Evolutionary conservation across 371 early-diverging fungal genomes (phyloP).

Genomic region (Apophysomyces trapeziformis): DNA sequence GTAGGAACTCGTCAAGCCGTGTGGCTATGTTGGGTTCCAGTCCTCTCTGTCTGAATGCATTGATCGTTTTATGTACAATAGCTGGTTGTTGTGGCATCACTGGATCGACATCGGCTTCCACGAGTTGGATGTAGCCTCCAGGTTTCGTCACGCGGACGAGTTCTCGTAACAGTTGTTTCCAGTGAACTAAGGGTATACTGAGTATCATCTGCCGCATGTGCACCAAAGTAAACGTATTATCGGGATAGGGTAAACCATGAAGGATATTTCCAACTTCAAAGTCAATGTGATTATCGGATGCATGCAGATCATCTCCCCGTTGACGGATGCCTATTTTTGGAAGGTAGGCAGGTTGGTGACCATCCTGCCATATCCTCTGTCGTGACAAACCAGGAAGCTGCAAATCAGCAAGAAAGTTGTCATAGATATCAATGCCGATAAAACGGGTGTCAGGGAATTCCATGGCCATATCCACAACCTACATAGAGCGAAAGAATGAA

Average conservation of each 20-base stretch:
- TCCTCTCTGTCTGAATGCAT: slow-evolving; percentile 60
- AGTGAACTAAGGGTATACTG: slow-evolving; percentile 23
- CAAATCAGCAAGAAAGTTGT: slow-evolving; percentile 39
- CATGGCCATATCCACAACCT: slow-evolving; percentile 35
- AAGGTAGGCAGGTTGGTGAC: slow-evolving; percentile 14
- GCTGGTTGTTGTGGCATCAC: slow-evolving; percentile 9
- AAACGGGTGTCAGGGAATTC: slow-evolving; percentile 26
- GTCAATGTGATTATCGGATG: slow-evolving; percentile 27
- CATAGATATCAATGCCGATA: slow-evolving; percentile 23
- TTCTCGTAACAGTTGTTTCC: slow-evolving; percentile 25
- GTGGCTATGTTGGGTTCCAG: slow-evolving; percentile 55
- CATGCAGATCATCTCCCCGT: slow-evolving; percentile 23
- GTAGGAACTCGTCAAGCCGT: slow-evolving; percentile 16
- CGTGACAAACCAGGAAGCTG: slow-evolving; percentile 27
- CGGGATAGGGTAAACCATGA: slow-evolving; percentile 29
- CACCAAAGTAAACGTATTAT: slow-evolving; percentile 42
- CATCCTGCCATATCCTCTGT: background rate
- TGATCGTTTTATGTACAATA: background rate
- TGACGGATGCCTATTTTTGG: slow-evolving; percentile 30
- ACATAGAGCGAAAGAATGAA: background rate
- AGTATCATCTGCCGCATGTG: slow-evolving; percentile 22
- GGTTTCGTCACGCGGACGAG: slow-evolving; percentile 30
- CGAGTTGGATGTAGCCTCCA: slow-evolving; percentile 24
- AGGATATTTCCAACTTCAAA: slow-evolving; percentile 23
- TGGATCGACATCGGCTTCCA: slow-evolving; percentile 32